A percentile compares a stretch with the other conserved stretches of the same genome.
Conservation (phyloP, 2,329 filamentous ascomycete genomes). For the Cyphellophora attinorum region DNA sequence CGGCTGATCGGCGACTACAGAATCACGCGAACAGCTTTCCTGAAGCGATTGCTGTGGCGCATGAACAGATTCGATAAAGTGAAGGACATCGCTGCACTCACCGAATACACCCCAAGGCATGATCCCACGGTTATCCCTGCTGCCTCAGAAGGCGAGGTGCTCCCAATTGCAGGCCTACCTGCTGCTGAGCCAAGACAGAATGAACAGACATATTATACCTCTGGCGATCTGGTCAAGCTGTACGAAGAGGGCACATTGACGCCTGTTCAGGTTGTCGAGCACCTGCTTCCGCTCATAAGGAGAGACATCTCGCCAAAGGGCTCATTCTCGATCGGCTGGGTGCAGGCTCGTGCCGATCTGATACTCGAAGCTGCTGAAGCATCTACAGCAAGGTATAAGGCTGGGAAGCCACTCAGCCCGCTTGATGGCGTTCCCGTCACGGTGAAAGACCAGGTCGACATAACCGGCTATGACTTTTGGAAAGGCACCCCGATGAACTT, state of each 20-base stretch:
- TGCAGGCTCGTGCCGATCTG: conserved; percentile 54
- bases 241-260: conserved; percentile 63
- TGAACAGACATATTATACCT: conserved; percentile 52
- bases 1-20: too few species aligned
- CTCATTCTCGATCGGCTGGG: conserved; percentile 62
- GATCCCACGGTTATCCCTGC: conserved; percentile 49
- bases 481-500: conserved; percentile 55
- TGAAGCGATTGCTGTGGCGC: conserved; percentile 59
- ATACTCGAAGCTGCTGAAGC: conserved; percentile 60
- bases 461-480: conserved; percentile 60
- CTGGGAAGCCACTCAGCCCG: conserved; percentile 55
- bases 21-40: conserved; percentile 47
- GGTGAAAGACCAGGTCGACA: conserved; percentile 70
- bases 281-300: conserved; percentile 61
- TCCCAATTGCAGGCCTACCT: conserved; percentile 16
- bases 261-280: conserved; percentile 61
- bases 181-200: conserved; percentile 26
- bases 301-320: conserved; percentile 45
- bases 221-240: conserved; percentile 65
- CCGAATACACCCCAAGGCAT: conserved; percentile 43
- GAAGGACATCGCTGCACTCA: conserved; percentile 44
- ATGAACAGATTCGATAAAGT: conserved; percentile 59
- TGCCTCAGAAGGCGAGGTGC: conserved; percentile 9
- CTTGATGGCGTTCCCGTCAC: conserved; percentile 76
- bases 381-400: conserved; percentile 63